Conservation (phyloP, 2,329 filamentous ascomycete species). For the Hymenoscyphus salicellus region DNA sequence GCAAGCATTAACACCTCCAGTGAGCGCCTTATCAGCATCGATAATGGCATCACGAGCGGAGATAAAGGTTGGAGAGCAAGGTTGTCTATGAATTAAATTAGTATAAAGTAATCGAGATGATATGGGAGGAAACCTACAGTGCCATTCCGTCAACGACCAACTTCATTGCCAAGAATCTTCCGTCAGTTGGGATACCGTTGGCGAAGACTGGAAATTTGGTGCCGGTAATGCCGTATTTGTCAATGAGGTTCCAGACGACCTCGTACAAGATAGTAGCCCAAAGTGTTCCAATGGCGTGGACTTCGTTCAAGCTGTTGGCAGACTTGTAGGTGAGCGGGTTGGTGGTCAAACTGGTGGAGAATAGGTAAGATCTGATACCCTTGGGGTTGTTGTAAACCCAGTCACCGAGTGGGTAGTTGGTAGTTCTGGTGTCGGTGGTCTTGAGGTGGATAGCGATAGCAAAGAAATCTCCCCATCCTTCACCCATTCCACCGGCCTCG, state of each 20-base stretch:
- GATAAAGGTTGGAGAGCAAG: constrained; percentile 54
- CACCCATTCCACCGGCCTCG: constrained; percentile 57
- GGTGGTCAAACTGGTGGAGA: constrained; percentile 48
- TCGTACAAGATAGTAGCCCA: constrained; percentile 56
- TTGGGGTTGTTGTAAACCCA: constrained; percentile 46
- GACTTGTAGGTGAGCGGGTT: constrained; percentile 51
- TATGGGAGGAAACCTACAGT: constrained; percentile 34
- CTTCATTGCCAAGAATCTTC: constrained; percentile 42
- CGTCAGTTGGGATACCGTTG: constrained; percentile 50
- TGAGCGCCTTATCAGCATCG: constrained; percentile 52
- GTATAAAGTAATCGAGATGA: background rate
- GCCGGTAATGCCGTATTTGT: constrained; percentile 52
- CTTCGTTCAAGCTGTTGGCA: constrained; percentile 39
- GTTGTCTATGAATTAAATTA: constrained; percentile 40
- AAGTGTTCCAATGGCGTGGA: constrained; percentile 50
- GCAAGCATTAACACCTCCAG: constrained; percentile 49
- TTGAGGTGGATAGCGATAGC: constrained; percentile 50
- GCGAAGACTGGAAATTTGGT: constrained; percentile 41
- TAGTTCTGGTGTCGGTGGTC: constrained; percentile 44
- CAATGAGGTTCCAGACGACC: constrained; percentile 56
- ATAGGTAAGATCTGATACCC: constrained; percentile 50
- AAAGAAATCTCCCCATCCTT: constrained; percentile 58
- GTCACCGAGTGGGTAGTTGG: constrained; percentile 48
- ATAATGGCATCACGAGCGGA: constrained; percentile 54
- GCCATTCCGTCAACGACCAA: constrained; percentile 52